Evolutionary conservation across 2,329 filamentous ascomycete genomes (phyloP), one percentile per base, ranked within the genome.

Genomic region (Hypoxylon sp.): DNA sequence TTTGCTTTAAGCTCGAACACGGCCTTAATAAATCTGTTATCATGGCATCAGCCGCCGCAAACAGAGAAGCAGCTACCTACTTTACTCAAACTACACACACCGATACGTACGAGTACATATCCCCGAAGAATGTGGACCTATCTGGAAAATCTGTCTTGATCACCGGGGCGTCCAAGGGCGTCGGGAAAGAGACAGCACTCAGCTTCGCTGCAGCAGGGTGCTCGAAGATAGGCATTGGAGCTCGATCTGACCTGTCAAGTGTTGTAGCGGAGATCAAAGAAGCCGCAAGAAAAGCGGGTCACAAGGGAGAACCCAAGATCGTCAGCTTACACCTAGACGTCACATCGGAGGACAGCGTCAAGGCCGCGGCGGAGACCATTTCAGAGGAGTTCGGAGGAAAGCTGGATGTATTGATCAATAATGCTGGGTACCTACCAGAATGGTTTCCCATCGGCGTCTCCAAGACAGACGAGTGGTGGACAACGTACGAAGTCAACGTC

Each of bases 201-300:
- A 80, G 82, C 32, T 87, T 82, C 72, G 86, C 85, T 32, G 78
- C 75, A 65, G 85, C 85, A 2, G 83, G 83, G 5, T 83, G 81
- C 56, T 79, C 79, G 5, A 77, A 75, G 57, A 85, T 90, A 67
- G 82, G 81, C 43, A 76, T 89, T 13, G 82, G 78, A 11, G 86
- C 86, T 2, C 84, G 87, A 7, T 84, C 83, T 3, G 72, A 78
- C n/a, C 78, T 89, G 3, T 75, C 78, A 14, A 73, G 73, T 2
- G 73, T 86, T 0, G 72, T 71, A 72, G 67, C 70, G 0, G 79
- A 76, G n/a, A 81, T 84, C 9, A 79, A 78, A 11, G 73, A 75
- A 46, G 79, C 79, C 2, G 78, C 79, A 0, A 70, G 65, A 3
- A 68, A 69, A 1, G 75, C 75, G 0, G 73, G 74, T 13, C 71